These are phyloP conservation scores for Coniella vitis DNA, from an alignment of 2,329 filamentous ascomycete genomes.

Conservation along the genomic window DNA sequence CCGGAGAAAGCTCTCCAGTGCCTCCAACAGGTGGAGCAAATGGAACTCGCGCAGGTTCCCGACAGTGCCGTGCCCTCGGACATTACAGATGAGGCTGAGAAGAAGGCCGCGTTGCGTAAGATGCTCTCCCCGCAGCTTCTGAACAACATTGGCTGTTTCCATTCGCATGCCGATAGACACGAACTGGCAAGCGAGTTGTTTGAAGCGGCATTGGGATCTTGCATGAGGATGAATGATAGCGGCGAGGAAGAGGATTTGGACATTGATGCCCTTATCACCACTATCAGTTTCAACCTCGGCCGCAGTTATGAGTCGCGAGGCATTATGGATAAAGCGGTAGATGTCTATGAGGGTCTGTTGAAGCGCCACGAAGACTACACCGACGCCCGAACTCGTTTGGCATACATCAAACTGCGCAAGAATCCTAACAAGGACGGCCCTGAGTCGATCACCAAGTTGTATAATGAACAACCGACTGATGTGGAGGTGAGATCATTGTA, in stretches of 20 bases:
- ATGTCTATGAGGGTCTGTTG: conserved; percentile 81
- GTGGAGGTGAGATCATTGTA: conserved; percentile 89
- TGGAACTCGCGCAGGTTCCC: conserved; percentile 74
- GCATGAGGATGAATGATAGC: conserved; percentile 71
- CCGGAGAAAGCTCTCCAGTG: conserved; percentile 91
- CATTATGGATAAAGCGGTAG: conserved; percentile 73
- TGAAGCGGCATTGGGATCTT: conserved; percentile 83
- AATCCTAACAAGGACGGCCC: conserved; percentile 80
- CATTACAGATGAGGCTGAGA: conserved; percentile 52
- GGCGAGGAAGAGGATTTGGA: conserved; percentile 68
- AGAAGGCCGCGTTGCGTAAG: conserved; percentile 61
- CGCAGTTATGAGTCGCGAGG: conserved; percentile 86
- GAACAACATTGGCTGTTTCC: conserved; percentile 96
- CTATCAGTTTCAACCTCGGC: conserved; percentile 93
- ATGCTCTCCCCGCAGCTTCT: conserved; percentile 81
- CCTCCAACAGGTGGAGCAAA: conserved; percentile 82
- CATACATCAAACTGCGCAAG: conserved; percentile 80
- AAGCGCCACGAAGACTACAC: conserved; percentile 86
- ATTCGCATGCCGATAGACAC: conserved; percentile 80
- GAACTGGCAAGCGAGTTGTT: conserved; percentile 79
- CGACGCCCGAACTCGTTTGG: conserved; percentile 80
- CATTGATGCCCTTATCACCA: conserved; percentile 86
- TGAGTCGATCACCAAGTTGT: conserved; percentile 76
- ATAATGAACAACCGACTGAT: conserved; percentile 76
- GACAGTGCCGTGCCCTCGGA: conserved; percentile 59